Conservation (phyloP, 2,329 filamentous ascomycete genomes). For the Lecanicillium sp. region DNA sequence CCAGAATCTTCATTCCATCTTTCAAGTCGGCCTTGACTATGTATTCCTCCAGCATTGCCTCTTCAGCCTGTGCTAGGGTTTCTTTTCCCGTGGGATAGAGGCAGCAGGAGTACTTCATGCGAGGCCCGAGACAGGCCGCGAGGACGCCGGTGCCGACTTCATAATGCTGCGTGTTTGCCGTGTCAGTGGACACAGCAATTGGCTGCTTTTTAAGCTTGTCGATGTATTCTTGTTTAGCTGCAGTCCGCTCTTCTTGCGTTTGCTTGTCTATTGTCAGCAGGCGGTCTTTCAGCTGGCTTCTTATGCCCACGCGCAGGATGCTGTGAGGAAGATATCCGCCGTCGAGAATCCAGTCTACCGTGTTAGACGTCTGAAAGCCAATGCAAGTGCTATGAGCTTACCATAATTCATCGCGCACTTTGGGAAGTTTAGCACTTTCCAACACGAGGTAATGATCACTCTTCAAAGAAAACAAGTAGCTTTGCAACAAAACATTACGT, state of each 20-base stretch:
- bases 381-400: too few species aligned
- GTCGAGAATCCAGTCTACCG: slow-evolving; percentile 51
- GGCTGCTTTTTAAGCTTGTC: slow-evolving; percentile 49
- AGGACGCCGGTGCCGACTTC: slow-evolving; percentile 62
- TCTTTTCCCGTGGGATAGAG: slow-evolving; percentile 56
- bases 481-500: too few species aligned
- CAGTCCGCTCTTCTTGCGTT: slow-evolving; percentile 43
- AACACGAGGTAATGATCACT: too few species aligned
- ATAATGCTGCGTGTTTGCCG: slow-evolving; percentile 64
- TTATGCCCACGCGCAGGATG: slow-evolving; percentile 57
- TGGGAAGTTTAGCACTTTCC: too few species aligned
- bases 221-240: slow-evolving; percentile 57
- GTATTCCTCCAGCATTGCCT: slow-evolving; percentile 57
- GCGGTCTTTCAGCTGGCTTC: slow-evolving; percentile 56
- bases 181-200: slow-evolving; percentile 60
- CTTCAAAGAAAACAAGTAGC: too few species aligned
- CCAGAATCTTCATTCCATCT: slow-evolving; percentile 55
- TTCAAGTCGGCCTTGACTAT: slow-evolving; percentile 50
- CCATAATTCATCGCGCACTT: too few species aligned
- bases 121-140: slow-evolving; percentile 51
- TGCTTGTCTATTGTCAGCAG: slow-evolving; percentile 45
- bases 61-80: slow-evolving; percentile 58
- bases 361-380: too few species aligned
- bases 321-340: slow-evolving; percentile 56
- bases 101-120: slow-evolving; percentile 67